Evolutionary conservation across 1,284 basidiomycete species (phyloP), one percentile per base, ranked within the genome.

Genomic region (Clitocybe nebularis): DNA sequence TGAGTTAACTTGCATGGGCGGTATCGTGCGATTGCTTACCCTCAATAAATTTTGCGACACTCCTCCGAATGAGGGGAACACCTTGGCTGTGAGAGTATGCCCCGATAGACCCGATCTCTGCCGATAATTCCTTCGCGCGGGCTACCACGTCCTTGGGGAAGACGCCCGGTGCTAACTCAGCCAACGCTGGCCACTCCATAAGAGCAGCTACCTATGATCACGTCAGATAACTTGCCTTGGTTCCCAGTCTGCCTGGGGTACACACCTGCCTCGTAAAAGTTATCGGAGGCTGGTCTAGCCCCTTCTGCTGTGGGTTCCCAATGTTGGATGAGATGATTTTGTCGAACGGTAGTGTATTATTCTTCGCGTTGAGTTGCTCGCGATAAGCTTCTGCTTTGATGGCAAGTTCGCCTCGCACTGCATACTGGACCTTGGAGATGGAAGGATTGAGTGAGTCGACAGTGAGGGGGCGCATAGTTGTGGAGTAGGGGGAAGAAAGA

Each of bases 71-170:
- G 57, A 85, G 72, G 0, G 90, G 84, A 0, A 97, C 82, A 35
- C 95, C 96, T 62, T 98, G 94, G 51, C 88, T 93, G 63, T 96
- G 93, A 10, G 92, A 93, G 71, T 99, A 99, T 6, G 94, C 95
- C 6, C 95, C 96, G 39, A 94, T 79, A 41, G 89, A 93, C 11
- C 95, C 95, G 49, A 97, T 93, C 64, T 94, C 91, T n/a, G 73
- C 67, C 45, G 82, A 72, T 21, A 98, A 72, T 53, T 86, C 78
- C 53, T 83, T 77, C 1, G 93, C 93, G 39, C 95, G 84, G 20
- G 77, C 81, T 48, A 95, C 75, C 21, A 87, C 91, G 58, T 99
- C 95, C 46, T 71, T 66, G 4, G 95, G 93, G 71, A 97, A 99
- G 35, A 78, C 79, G 49, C 79, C 68, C 19, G 83, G 75, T 21